These are phyloP conservation scores for Parastagonospora avenae DNA, from an alignment of 2,329 filamentous ascomycete genomes.

Conservation along the genomic window DNA sequence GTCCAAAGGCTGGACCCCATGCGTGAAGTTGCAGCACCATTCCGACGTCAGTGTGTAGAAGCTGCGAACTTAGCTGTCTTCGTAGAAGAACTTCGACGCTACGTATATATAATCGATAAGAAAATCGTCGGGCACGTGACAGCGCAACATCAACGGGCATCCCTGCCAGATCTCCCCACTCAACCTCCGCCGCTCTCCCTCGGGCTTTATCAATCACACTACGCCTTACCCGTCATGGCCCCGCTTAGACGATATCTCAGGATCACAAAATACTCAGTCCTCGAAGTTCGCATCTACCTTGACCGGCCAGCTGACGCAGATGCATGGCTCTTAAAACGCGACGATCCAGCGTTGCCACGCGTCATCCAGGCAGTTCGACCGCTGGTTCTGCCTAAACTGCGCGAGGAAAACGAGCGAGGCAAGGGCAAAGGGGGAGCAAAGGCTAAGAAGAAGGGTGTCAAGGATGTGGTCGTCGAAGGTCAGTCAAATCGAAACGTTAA, in stretches of 20 bases:
- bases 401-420: constrained; percentile 75
- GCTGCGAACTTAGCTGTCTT: not conserved
- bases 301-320: constrained; percentile 84
- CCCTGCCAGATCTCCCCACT: not conserved
- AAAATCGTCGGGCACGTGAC: constrained; percentile 24
- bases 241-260: constrained; percentile 87
- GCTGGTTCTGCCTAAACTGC: constrained; percentile 85
- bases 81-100: not conserved
- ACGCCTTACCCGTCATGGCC: constrained; percentile 64
- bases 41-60: constrained; percentile 1
- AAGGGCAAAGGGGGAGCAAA: constrained; percentile 63
- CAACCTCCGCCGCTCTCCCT: not conserved
- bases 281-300: constrained; percentile 96
- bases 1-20: constrained; percentile 86
- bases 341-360: constrained; percentile 75
- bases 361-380: constrained; percentile 86
- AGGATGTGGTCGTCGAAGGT: constrained; percentile 87
- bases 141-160: constrained; percentile 16
- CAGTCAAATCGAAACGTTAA: constrained; percentile 29
- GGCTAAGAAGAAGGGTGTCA: constrained; percentile 80
- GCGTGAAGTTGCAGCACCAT: constrained; percentile 79
- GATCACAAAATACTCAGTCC: constrained; percentile 89
- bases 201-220: not conserved
- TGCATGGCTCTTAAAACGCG: constrained; percentile 81
- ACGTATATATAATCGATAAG: not conserved